Evolutionary conservation across 2,329 filamentous ascomycete species (phyloP).

Genomic region (Cladosporium sp.): DNA sequence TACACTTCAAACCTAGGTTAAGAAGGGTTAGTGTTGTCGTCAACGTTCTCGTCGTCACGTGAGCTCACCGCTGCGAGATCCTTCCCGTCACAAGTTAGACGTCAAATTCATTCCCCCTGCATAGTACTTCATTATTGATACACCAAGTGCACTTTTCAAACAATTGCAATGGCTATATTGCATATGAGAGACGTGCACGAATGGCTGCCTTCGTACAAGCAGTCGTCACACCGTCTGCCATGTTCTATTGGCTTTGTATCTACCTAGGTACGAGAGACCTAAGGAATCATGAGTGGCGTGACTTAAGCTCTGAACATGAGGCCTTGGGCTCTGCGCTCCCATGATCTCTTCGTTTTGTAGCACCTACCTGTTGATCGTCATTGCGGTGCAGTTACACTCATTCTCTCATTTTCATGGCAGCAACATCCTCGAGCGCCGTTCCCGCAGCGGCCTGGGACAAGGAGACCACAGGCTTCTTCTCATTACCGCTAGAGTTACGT

Average conservation of each 20-base stretch:
- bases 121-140: not conserved
- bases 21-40: not conserved
- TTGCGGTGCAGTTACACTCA: not conserved
- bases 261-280: not conserved
- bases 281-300: not conserved
- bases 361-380: not conserved
- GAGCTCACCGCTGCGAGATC: not conserved
- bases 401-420: not conserved
- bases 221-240: not conserved
- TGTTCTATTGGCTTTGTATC: not conserved
- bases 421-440: not conserved
- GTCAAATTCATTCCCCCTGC: not conserved
- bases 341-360: not conserved
- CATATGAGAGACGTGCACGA: not conserved
- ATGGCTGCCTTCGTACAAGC: not conserved
- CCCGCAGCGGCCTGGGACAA: not conserved
- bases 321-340: not conserved
- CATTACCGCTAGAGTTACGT: constrained; percentile 20
- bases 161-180: not conserved
- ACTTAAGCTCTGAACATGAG: not conserved
- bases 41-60: not conserved
- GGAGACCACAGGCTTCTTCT: constrained; percentile 13
- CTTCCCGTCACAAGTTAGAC: not conserved
- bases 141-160: not conserved
- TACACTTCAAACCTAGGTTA: not conserved